Conservation (phyloP, 805 yeast genomes). For the Komagataella ulmi region DNA sequence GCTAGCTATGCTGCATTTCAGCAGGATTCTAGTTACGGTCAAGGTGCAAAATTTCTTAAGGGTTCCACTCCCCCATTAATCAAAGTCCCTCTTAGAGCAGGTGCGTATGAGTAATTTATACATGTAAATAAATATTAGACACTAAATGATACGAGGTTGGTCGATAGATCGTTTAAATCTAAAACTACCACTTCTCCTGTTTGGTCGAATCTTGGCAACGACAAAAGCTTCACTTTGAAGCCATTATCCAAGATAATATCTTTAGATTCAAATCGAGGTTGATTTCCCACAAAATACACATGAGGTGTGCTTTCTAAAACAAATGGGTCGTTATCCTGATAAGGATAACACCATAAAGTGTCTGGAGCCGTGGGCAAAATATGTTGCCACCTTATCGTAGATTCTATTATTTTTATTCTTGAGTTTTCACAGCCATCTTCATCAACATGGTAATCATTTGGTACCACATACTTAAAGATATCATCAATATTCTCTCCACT, state of each 20-base stretch:
- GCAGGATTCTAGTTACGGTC: conserved; percentile 49
- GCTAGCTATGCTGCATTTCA: conserved; percentile 36
- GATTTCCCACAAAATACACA: conserved; percentile 80
- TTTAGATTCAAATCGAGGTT: conserved; percentile 42
- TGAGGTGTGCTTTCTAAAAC: conserved; percentile 71
- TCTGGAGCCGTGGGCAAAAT: conserved; percentile 94
- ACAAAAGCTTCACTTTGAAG: conserved; percentile 33
- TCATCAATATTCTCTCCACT: conserved; percentile 82
- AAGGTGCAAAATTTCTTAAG: conserved; percentile 20
- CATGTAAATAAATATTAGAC: conserved; percentile 1
- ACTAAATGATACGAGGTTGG: conserved; percentile 28
- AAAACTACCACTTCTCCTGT: conserved; percentile 56
- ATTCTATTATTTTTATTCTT: conserved; percentile 44
- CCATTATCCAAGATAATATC: conserved; percentile 19
- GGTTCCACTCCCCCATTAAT: conserved; percentile 18
- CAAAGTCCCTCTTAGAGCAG: conserved; percentile 9
- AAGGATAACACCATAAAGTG: conserved; percentile 85
- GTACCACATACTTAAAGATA: conserved; percentile 49
- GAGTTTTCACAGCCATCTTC: conserved; percentile 10
- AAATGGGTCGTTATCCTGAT: conserved; percentile 66
- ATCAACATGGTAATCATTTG: conserved; percentile 18
- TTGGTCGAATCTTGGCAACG: conserved; percentile 57
- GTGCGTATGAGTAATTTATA: conserved; percentile 4
- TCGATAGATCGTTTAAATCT: conserved; percentile 42
- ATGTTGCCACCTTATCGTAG: conserved; percentile 73